Conservation (phyloP, 352 stramenopile genomes). For the Plasmopara halstedii region DNA sequence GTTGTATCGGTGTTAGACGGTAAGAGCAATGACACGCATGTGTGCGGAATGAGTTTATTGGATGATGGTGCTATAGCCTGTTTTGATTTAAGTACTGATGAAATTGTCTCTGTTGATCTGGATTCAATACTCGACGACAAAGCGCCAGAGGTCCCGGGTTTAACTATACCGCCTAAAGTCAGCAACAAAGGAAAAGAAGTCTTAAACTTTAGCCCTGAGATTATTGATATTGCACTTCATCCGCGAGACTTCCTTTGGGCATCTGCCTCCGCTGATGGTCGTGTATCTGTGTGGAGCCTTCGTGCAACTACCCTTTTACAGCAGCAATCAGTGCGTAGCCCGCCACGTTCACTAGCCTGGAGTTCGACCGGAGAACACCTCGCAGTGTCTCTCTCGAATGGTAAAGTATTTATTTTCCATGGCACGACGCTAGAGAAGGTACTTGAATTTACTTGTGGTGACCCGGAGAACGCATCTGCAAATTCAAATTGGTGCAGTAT, state of each 20-base stretch:
- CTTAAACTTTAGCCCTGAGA: constrained; percentile 19
- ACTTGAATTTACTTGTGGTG: constrained; percentile 15
- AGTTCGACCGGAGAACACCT: constrained; percentile 26
- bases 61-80: constrained; percentile 14
- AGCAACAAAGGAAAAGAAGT: constrained; percentile 13
- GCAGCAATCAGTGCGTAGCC: constrained; percentile 10
- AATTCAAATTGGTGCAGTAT: constrained; percentile 43
- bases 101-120: constrained; percentile 24
- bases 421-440: constrained; percentile 12
- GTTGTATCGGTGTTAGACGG: constrained; percentile 13
- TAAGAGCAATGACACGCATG: constrained; percentile 2
- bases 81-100: constrained; percentile 17
- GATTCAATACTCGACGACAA: constrained; percentile 14
- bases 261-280: constrained; percentile 28
- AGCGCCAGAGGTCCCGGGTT: background rate
- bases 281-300: constrained; percentile 34
- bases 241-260: constrained; percentile 32
- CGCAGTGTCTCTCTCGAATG: constrained; percentile 34
- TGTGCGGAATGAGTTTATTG: constrained; percentile 17
- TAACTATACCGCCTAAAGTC: background rate
- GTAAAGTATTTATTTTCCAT: constrained; percentile 36
- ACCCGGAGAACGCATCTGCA: constrained; percentile 3
- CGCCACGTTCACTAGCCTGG: constrained; percentile 34
- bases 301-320: constrained; percentile 23
- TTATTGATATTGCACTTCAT: constrained; percentile 30